A percentile compares a stretch with the other conserved stretches of the same genome.
Evolutionary conservation across 1,284 basidiomycete species (phyloP).

Genomic region (Malassezia pachydermatis): DNA sequence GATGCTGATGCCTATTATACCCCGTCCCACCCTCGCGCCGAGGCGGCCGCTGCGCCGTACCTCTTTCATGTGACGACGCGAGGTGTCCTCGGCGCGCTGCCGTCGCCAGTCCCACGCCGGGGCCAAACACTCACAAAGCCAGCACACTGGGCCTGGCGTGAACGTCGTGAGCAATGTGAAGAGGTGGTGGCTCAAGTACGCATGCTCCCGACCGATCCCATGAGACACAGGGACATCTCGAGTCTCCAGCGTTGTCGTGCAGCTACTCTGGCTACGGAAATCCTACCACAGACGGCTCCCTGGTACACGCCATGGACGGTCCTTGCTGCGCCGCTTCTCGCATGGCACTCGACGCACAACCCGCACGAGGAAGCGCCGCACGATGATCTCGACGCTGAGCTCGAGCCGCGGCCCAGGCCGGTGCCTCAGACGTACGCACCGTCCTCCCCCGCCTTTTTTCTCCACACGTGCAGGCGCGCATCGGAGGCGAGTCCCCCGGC

Average conservation of each 20-base stretch:
- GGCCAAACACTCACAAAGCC: constrained; percentile 61
- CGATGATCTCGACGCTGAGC: background rate
- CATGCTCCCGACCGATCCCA: background rate
- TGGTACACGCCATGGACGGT: background rate
- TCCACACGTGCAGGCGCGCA: too few species aligned
- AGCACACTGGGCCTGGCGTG: constrained; percentile 50
- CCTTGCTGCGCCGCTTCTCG: background rate
- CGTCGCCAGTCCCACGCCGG: constrained; percentile 65
- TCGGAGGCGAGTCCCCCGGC: background rate
- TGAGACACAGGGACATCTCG: background rate
- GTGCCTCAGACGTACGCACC: background rate
- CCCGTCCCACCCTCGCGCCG: constrained; percentile 56
- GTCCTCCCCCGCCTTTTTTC: too few species aligned
- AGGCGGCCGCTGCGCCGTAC: constrained; percentile 50
- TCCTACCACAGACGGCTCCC: constrained; percentile 5
- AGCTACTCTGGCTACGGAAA: constrained; percentile 3
- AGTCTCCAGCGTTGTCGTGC: background rate
- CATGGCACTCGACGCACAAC: background rate
- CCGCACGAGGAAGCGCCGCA: background rate
- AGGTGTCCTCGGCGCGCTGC: constrained; percentile 69
- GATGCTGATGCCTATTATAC: constrained; percentile 58
- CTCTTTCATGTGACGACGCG: constrained; percentile 69
- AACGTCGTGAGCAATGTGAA: background rate
- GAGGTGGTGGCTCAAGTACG: background rate
- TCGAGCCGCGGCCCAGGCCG: background rate